Base-by-base conservation (phyloP, 352 stramenopile species). In the Pythium inflatum region DNA sequence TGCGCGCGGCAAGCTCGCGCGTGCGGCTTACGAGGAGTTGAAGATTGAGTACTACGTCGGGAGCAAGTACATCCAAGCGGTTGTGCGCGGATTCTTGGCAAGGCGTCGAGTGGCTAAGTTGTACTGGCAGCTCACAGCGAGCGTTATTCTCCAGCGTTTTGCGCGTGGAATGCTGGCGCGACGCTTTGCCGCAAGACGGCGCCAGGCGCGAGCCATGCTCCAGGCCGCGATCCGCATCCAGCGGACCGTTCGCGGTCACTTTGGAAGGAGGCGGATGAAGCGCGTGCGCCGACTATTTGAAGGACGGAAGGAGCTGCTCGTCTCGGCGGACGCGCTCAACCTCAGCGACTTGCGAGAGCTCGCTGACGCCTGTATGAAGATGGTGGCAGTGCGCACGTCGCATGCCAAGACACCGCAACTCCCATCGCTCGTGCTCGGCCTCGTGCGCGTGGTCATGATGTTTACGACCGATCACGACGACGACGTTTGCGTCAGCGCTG, bases 31-130 rank as follows among this genome's bases (percentile, higher is more conserved):
- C 43, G 78, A 74, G 16, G 73, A 62, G 33, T 74, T 92, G 49
- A 83, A 83, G 70, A 86, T 93, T 34, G 80, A 88, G 64, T 92
- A 82, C 25, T 83, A 81, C 38, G 80, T 93, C 34, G 76, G 82
- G 28, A 93, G 87, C 62, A 90, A 81, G 22, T 93, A 85, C 55
- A 95, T 96, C 54, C 85, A 96, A 41, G 79, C 88, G 0, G 80
- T 73, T 2, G 74, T 87, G 7, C 84, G 88, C 1, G 88, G 88
- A 0, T 95, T 93, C 31, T 71, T 94, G 14, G 79, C 77, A 0
- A 82, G 88, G 5, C 77, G 86, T 0, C 76, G 81, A 3, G 85
- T 93, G 0, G 82, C 81, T 0, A 85, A 83, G 45, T 58, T 94
- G 59, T 95, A 90, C 62, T 89, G 77, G 76, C 68, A 80, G n/a